Evolutionary conservation across 2,329 filamentous ascomycete genomes (phyloP).

Genomic region (Thelonectria blattea): DNA sequence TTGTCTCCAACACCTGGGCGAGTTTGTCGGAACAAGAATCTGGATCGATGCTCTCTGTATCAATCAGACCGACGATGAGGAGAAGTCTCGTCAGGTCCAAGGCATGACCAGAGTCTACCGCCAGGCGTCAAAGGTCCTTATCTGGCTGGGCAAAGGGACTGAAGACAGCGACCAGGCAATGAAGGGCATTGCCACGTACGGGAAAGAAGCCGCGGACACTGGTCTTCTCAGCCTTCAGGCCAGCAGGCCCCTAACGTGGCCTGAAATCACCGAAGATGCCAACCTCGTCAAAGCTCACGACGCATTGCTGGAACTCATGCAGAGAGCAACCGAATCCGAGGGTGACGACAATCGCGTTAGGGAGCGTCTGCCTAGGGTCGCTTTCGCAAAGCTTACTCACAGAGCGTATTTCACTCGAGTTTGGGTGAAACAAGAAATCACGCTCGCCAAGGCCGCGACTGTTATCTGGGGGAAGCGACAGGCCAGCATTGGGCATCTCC

Average conservation of each 20-base stretch:
- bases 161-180: conserved; percentile 11
- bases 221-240: conserved; percentile 7
- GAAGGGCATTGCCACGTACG: conserved; percentile 6
- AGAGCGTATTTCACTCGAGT: conserved; percentile 14
- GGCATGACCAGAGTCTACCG: conserved; percentile 16
- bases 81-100: conserved; percentile 17
- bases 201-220: conserved; percentile 5
- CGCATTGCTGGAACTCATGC: conserved; percentile 7
- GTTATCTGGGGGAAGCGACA: conserved; percentile 3
- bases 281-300: neutral
- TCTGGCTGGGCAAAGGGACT: conserved; percentile 10
- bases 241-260: neutral
- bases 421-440: conserved; percentile 21
- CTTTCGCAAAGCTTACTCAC: conserved; percentile 7
- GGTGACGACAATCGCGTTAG: neutral
- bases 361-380: conserved; percentile 12
- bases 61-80: conserved; percentile 14
- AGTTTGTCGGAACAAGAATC: conserved; percentile 4
- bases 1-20: conserved; percentile 1
- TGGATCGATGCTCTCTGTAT: conserved; percentile 22
- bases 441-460: conserved; percentile 2
- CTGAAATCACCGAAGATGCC: conserved; percentile 4
- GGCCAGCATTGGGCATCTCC: neutral
- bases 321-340: conserved; percentile 7
- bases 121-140: conserved; percentile 9